Percentiles rank a stretch among this genome's conserved stretches.
These are phyloP conservation scores for Triticum dicoccoides DNA, from an alignment of 176 grass and related monocot genomes.

Conservation along the genomic window DNA sequence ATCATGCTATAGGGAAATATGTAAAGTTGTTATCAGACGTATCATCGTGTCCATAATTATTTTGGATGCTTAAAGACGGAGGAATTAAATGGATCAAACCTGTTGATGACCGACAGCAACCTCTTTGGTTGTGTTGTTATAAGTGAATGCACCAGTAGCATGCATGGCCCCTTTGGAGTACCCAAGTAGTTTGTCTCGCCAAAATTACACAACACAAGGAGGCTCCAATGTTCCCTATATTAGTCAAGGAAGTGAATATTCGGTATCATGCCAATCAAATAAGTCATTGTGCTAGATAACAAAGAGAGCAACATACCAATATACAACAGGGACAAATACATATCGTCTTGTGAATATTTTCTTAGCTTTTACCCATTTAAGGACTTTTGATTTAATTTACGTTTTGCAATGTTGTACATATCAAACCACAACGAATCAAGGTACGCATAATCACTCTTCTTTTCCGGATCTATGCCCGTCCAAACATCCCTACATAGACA, in stretches of 20 bases:
- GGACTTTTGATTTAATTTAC: slow-evolving; percentile 55
- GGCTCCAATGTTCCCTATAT: slow-evolving; percentile 88
- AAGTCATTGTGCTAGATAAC: slow-evolving; percentile 5
- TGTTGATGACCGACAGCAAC: slow-evolving; percentile 60
- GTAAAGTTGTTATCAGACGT: neutral
- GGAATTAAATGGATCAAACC: slow-evolving; percentile 22
- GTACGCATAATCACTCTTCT: slow-evolving; percentile 62
- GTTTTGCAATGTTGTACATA: slow-evolving; percentile 39
- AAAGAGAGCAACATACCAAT: slow-evolving; percentile 46
- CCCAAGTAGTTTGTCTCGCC: slow-evolving; percentile 35
- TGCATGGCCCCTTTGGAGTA: slow-evolving; percentile 36
- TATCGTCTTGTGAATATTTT: slow-evolving; percentile 72
- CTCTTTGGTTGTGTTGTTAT: slow-evolving; percentile 37
- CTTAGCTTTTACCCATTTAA: slow-evolving; percentile 83
- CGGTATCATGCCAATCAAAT: neutral
- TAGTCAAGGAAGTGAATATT: slow-evolving; percentile 9
- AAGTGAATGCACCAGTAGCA: slow-evolving; percentile 88
- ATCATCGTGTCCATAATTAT: neutral
- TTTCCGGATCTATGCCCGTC: slow-evolving; percentile 57
- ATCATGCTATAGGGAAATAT: neutral
- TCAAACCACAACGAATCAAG: slow-evolving; percentile 88
- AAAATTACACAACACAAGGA: slow-evolving; percentile 89
- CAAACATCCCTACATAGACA: slow-evolving; percentile 59
- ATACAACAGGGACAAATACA: slow-evolving; percentile 88
- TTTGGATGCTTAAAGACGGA: neutral